Evolutionary conservation across 1,139 yeast genomes (phyloP).

Genomic region (Arxiozyma telluris): DNA sequence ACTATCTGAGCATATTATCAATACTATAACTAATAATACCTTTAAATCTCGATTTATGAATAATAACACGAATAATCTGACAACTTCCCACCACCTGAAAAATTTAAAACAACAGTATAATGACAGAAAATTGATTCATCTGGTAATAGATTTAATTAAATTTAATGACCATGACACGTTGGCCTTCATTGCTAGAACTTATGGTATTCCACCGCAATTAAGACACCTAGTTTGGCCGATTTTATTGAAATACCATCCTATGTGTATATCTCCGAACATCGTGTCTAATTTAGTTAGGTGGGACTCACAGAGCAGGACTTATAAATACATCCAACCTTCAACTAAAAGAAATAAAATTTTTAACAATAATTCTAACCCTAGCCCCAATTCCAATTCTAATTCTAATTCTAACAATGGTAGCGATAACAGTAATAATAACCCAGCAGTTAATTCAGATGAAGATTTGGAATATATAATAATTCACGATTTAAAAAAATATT

Average conservation of each 20-base stretch:
- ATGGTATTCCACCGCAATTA: conserved; percentile 78
- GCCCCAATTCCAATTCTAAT: neutral
- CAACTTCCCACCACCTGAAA: conserved; percentile 19
- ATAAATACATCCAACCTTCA: conserved; percentile 21
- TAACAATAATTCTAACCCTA: neutral
- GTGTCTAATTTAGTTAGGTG: conserved; percentile 42
- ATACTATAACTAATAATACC: neutral
- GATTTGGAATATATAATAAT: conserved; percentile 19
- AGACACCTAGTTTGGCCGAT: conserved; percentile 82
- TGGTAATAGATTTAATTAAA: conserved; percentile 23
- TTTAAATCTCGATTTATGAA: neutral
- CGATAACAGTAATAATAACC: conserved; percentile 3
- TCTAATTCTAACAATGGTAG: conserved; percentile 4
- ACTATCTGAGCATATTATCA: neutral
- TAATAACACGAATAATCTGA: conserved; percentile 9
- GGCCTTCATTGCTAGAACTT: conserved; percentile 72
- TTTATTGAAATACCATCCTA: conserved; percentile 72
- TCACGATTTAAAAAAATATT: conserved; percentile 28
- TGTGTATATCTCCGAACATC: conserved; percentile 65
- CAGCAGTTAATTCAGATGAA: conserved; percentile 4
- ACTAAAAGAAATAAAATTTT: conserved; percentile 6
- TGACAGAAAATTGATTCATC: conserved; percentile 21
- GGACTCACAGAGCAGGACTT: conserved; percentile 15
- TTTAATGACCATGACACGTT: conserved; percentile 37
- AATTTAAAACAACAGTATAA: conserved; percentile 24